Percentiles rank a stretch among this genome's conserved stretches.
Conservation (phyloP, 441 rosid genomes). For the Flueggea neowawraea region DNA sequence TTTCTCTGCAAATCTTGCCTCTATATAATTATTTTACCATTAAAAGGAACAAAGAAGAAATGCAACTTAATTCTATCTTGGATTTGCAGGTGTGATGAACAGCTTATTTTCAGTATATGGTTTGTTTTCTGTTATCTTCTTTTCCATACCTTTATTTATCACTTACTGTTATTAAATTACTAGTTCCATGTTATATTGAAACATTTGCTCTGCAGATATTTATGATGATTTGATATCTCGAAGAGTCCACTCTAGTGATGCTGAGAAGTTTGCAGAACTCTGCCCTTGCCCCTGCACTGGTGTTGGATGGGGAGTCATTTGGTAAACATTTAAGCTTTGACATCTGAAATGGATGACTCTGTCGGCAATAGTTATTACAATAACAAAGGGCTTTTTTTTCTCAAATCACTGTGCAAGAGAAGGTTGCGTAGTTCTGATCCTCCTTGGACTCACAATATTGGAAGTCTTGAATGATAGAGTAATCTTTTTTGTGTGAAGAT, state of each 20-base stretch:
- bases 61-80: too few species aligned
- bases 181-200: too few species aligned
- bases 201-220: conserved; percentile 42
- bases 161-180: too few species aligned
- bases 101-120: conserved; percentile 94
- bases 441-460: background rate
- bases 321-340: conserved; percentile 41
- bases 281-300: conserved; percentile 94
- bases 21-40: too few species aligned
- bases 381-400: too few species aligned
- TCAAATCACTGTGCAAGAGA: conserved; percentile 13
- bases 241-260: conserved; percentile 82
- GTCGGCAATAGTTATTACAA: too few species aligned
- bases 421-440: too few species aligned
- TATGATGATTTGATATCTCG: conserved; percentile 92
- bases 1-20: background rate
- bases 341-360: too few species aligned
- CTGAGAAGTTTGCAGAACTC: conserved; percentile 95
- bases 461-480: too few species aligned
- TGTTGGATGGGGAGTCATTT: conserved; percentile 89
- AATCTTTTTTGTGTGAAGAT: too few species aligned
- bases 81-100: conserved; percentile 85
- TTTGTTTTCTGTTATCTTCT: conserved; percentile 11
- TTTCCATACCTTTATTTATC: too few species aligned
- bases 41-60: too few species aligned